phyloP scores from a whole-genome alignment of 257 asterid species.

The Scutellaria galericulata region DNA sequence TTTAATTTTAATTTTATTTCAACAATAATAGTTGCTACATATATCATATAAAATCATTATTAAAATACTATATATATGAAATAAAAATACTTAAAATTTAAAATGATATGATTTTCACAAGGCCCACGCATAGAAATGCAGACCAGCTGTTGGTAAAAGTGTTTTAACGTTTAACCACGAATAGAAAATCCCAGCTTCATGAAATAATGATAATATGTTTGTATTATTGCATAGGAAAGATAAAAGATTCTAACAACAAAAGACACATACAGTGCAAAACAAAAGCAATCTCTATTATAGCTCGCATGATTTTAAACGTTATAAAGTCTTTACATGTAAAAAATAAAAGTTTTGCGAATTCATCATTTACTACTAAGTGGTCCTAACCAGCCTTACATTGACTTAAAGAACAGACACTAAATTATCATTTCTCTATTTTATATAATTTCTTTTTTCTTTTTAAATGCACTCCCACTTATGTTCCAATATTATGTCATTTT shows the following conservation, averaged over 20 bases:
- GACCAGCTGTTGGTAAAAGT: slow-evolving; percentile 42
- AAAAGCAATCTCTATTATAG: slow-evolving; percentile 26
- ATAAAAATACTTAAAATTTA: too few species aligned
- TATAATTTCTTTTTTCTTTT: neutral
- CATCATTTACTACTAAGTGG: slow-evolving; percentile 44
- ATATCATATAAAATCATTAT: neutral
- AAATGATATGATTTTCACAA: too few species aligned
- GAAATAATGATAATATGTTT: neutral
- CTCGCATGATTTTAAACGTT: slow-evolving; percentile 37
- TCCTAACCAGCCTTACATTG: slow-evolving; percentile 38
- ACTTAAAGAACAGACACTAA: slow-evolving; percentile 17
- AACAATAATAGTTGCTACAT: neutral
- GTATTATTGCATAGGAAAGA: slow-evolving; percentile 19
- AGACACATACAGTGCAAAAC: neutral
- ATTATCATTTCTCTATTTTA: slow-evolving; percentile 28
- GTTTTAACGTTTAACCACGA: slow-evolving; percentile 32
- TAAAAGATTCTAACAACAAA: slow-evolving; percentile 26
- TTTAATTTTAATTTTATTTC: neutral
- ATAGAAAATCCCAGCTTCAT: slow-evolving; percentile 30
- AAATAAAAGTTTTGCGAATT: neutral
- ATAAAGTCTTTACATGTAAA: slow-evolving; percentile 24
- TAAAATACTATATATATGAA: neutral
- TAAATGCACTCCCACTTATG: neutral
- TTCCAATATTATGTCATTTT: too few species aligned
- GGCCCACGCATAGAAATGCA: slow-evolving; percentile 27